Conservation (phyloP, 805 yeast genomes). For the Hanseniaspora lindneri region DNA sequence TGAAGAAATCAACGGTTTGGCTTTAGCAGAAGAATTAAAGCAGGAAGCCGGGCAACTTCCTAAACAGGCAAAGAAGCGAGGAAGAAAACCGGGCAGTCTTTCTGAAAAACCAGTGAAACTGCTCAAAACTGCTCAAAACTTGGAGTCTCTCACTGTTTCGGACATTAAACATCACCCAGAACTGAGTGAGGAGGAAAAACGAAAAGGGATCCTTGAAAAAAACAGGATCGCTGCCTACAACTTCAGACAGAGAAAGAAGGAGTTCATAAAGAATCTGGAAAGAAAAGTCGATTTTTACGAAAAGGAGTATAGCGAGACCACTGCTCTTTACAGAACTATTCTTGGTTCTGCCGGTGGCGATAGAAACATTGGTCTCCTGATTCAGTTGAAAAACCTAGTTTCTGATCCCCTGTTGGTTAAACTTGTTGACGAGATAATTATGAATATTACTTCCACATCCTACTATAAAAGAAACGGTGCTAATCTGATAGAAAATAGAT, state of each 20-base stretch:
- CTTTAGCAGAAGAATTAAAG: slow-evolving; percentile 6
- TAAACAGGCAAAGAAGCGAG: slow-evolving; percentile 7
- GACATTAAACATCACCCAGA: slow-evolving; percentile 22
- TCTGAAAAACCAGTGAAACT: not conserved
- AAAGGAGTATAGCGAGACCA: slow-evolving; percentile 54
- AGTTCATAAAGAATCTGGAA: slow-evolving; percentile 72
- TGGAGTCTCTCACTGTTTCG: slow-evolving; percentile 14
- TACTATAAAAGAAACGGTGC: slow-evolving; percentile 23
- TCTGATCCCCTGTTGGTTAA: not conserved
- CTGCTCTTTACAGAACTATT: slow-evolving; percentile 19
- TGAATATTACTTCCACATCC: not conserved
- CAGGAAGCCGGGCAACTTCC: not conserved
- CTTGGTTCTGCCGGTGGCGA: not conserved
- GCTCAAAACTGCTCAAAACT: not conserved
- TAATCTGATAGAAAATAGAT: slow-evolving; percentile 21
- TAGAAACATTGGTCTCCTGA: not conserved
- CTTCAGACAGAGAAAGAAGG: slow-evolving; percentile 89
- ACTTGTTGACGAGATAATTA: not conserved
- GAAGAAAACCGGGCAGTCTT: slow-evolving; percentile 12
- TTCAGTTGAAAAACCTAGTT: not conserved
- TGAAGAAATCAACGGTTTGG: not conserved
- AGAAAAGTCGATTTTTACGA: slow-evolving; percentile 61
- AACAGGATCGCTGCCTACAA: slow-evolving; percentile 92
- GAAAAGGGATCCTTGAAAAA: slow-evolving; percentile 69
- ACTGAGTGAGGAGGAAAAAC: slow-evolving; percentile 52